Evolutionary conservation across 257 asterid genomes (phyloP).

Genomic region (Scutellaria baicalensis): DNA sequence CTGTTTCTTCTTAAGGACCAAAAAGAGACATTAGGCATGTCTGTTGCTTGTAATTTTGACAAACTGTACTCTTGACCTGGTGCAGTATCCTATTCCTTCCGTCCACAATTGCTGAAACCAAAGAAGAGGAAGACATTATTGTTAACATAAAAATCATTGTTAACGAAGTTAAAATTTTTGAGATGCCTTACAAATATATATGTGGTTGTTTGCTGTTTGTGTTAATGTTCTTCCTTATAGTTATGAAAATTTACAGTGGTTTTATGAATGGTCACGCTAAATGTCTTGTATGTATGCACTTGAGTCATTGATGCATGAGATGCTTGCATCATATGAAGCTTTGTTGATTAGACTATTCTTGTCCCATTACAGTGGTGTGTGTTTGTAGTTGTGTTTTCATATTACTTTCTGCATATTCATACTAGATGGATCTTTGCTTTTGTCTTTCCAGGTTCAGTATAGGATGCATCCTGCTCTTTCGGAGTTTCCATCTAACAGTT

Average conservation of each 20-base stretch:
- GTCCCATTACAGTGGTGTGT: not conserved
- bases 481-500: constrained; percentile 94
- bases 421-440: not conserved
- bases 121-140: not conserved
- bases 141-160: not conserved
- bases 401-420: not conserved
- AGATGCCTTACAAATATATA: not conserved
- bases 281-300: not conserved
- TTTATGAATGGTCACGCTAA: not conserved
- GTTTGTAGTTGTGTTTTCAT: not conserved
- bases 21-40: not conserved
- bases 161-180: not conserved
- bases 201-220: not conserved
- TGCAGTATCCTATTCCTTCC: not conserved
- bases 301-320: not conserved
- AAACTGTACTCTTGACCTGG: not conserved
- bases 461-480: constrained; percentile 99
- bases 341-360: not conserved
- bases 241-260: not conserved
- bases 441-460: constrained; percentile 72
- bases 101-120: not conserved
- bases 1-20: too few species aligned
- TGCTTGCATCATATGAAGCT: not conserved
- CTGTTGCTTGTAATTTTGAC: not conserved
- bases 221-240: not conserved